A percentile compares a stretch with the other conserved stretches of the same genome.
These are phyloP conservation scores for Aspergillus pseudonomiae DNA, from an alignment of 2,329 filamentous ascomycete species.

Conservation along the genomic window DNA sequence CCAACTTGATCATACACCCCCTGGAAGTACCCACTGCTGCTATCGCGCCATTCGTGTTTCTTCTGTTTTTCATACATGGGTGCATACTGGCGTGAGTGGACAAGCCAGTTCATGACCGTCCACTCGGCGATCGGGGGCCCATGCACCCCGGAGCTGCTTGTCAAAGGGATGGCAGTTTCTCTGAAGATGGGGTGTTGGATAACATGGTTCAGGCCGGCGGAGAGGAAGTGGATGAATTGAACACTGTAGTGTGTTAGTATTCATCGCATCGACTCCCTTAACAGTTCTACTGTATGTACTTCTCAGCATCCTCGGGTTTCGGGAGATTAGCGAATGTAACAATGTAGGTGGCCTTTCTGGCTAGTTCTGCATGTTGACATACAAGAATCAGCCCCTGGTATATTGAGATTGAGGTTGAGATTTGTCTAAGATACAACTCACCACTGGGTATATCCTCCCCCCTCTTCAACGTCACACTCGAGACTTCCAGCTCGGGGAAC, in stretches of 20 bases:
- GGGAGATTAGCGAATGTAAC: slow-evolving; percentile 32
- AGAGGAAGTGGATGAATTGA: slow-evolving; percentile 60
- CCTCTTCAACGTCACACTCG: slow-evolving; percentile 16
- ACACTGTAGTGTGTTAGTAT: slow-evolving; percentile 30
- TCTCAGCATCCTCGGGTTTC: slow-evolving; percentile 28
- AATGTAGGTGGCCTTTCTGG: slow-evolving; percentile 28
- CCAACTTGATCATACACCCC: slow-evolving; percentile 58
- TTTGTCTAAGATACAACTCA: slow-evolving; percentile 11
- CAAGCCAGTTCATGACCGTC: slow-evolving; percentile 64
- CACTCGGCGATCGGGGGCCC: slow-evolving; percentile 69
- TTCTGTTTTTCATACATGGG: slow-evolving; percentile 61
- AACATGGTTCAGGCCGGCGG: slow-evolving; percentile 61
- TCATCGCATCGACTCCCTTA: too few species aligned
- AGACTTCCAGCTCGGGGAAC: slow-evolving; percentile 28
- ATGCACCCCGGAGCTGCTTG: slow-evolving; percentile 60
- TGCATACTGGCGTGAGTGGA: slow-evolving; percentile 59
- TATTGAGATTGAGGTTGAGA: too few species aligned
- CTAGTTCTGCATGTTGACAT: slow-evolving; percentile 21
- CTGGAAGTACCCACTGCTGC: slow-evolving; percentile 22
- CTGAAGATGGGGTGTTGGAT: slow-evolving; percentile 57
- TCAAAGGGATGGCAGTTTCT: slow-evolving; percentile 56
- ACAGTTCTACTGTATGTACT: slow-evolving; percentile 20
- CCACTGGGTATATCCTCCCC: slow-evolving; percentile 27
- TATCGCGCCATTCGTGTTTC: slow-evolving; percentile 53
- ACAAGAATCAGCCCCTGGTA: not conserved